phyloP scores from a whole-genome alignment of 2,329 filamentous ascomycete genomes.

The Trichophyton rubrum region DNA sequence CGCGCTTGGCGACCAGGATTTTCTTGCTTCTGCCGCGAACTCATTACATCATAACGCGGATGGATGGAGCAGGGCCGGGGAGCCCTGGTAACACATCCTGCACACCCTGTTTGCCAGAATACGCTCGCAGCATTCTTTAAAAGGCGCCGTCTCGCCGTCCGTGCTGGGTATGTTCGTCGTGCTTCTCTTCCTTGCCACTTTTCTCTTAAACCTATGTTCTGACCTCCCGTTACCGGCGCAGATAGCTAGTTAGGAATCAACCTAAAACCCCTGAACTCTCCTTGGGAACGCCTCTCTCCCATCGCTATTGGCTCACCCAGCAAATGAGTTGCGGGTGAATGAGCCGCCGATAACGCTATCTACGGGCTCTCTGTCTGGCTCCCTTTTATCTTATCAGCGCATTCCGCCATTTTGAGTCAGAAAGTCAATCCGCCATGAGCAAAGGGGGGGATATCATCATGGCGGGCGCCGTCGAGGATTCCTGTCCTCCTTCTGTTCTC shows the following conservation, averaged over 20 bases:
- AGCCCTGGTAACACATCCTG: background rate
- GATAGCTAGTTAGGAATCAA: background rate
- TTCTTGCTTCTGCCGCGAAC: background rate
- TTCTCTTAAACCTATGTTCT: background rate
- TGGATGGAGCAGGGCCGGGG: background rate
- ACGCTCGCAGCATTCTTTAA: background rate
- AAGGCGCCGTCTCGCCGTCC: background rate
- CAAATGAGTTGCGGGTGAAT: background rate
- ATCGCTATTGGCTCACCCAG: background rate
- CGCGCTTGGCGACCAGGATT: background rate
- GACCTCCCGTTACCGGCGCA: background rate
- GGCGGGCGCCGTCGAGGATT: background rate
- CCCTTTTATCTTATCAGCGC: background rate
- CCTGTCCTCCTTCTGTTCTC: conserved; percentile 16
- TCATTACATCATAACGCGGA: background rate
- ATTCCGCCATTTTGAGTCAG: background rate
- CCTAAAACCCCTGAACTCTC: background rate
- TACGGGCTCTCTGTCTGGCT: no score
- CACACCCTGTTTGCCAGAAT: background rate
- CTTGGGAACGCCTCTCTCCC: no score
- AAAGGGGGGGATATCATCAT: background rate
- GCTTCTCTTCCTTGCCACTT: background rate
- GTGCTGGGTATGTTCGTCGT: background rate
- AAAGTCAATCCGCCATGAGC: background rate
- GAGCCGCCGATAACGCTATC: background rate